These are phyloP conservation scores for Phytophthora litchii DNA, from an alignment of 352 stramenopile species.

Conservation along the genomic window DNA sequence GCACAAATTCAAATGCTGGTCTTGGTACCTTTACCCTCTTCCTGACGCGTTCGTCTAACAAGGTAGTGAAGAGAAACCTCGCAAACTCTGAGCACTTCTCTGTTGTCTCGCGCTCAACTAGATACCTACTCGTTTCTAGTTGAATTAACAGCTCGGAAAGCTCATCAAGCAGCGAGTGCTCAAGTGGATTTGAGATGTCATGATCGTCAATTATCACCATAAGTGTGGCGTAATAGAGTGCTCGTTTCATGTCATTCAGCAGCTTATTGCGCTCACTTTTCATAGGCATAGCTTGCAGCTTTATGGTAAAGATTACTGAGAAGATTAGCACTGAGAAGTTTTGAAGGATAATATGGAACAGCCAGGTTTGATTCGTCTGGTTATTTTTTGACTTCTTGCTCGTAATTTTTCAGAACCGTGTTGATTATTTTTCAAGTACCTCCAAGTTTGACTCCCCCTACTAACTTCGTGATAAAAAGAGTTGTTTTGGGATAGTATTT, in stretches of 20 bases:
- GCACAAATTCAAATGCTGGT: not conserved
- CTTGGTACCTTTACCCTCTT: not conserved
- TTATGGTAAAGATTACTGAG: not conserved
- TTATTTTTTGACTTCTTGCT: not conserved
- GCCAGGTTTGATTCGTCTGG: not conserved
- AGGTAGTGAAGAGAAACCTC: not conserved
- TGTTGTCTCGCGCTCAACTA: not conserved
- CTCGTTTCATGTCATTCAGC: not conserved
- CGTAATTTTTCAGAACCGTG: not conserved
- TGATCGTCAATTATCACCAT: not conserved
- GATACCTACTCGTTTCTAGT: not conserved
- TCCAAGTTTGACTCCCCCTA: no score
- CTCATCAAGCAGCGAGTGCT: not conserved
- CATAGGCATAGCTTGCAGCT: not conserved
- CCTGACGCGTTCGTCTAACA: not conserved
- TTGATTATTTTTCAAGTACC: not conserved
- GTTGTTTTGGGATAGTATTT: no score
- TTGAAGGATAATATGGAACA: not conserved
- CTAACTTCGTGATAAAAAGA: no score
- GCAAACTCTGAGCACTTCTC: not conserved
- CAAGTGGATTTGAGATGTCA: not conserved
- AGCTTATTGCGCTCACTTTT: not conserved
- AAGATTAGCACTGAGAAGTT: not conserved
- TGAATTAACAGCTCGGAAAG: not conserved
- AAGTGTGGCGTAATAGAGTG: not conserved